Evolutionary conservation across 2,329 filamentous ascomycete species (phyloP).

Genomic region (Sarocladiaceae sp.): DNA sequence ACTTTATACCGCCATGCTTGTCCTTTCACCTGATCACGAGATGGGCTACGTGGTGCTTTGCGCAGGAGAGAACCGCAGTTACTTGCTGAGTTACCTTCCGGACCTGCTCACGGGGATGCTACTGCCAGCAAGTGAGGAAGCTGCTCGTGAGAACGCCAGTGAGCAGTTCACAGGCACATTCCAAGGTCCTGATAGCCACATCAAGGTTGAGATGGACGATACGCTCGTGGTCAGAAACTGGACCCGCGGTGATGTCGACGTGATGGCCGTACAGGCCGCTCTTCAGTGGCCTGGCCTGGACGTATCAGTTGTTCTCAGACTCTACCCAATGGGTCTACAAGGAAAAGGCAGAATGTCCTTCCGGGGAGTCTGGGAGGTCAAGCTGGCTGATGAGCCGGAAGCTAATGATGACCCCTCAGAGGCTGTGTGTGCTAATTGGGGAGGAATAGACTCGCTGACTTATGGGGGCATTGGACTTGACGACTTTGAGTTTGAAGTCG

Average conservation of each 20-base stretch:
- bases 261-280: neutral
- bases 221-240: neutral
- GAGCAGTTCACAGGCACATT: conserved; percentile 16
- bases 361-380: neutral
- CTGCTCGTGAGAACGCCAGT: conserved; percentile 16
- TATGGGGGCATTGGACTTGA: neutral
- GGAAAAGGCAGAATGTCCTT: neutral
- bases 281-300: neutral
- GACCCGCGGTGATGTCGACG: neutral
- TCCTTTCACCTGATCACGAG: conserved; percentile 18
- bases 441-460: neutral
- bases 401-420: neutral
- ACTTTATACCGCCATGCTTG: conserved; percentile 20
- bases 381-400: neutral
- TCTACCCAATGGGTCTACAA: neutral
- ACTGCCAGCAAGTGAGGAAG: conserved; percentile 17
- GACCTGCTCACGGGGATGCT: conserved; percentile 15
- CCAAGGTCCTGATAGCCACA: neutral
- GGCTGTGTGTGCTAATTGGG: neutral
- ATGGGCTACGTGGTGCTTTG: conserved; percentile 22
- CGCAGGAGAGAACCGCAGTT: conserved; percentile 18
- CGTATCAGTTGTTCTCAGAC: neutral
- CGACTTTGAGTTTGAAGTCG: neutral
- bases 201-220: neutral
- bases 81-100: conserved; percentile 15